Conservation (phyloP, 306 rosid genomes). For the Luffa aegyptiaca region DNA sequence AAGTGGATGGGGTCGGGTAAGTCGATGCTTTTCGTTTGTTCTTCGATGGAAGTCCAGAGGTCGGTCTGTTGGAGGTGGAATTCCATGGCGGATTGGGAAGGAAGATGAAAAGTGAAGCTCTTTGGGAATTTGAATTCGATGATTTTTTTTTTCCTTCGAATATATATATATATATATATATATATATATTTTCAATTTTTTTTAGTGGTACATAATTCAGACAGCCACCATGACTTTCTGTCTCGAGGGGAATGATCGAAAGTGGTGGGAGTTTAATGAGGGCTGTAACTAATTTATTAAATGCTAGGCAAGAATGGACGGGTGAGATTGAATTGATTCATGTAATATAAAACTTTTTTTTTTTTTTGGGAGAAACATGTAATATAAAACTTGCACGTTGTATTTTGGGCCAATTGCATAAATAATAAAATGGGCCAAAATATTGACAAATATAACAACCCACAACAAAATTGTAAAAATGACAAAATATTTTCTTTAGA, state of each 20-base stretch:
- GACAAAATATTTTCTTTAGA: no score
- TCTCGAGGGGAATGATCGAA: not conserved
- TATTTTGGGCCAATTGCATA: no score
- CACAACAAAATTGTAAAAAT: no score
- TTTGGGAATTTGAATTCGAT: not conserved
- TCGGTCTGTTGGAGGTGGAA: not conserved
- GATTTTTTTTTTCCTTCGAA: not conserved
- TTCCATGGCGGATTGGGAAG: not conserved
- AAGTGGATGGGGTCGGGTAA: not conserved
- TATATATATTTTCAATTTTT: no score
- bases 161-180: no score
- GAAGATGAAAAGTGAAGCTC: not conserved
- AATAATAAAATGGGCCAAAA: no score
- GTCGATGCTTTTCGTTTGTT: slow-evolving; percentile 1
- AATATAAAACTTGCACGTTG: no score
- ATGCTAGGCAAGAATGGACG: not conserved
- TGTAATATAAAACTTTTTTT: no score
- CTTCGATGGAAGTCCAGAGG: not conserved
- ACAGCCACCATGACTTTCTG: not conserved
- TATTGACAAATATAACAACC: no score
- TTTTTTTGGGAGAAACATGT: no score
- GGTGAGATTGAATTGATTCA: not conserved
- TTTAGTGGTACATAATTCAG: not conserved
- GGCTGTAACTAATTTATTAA: not conserved
- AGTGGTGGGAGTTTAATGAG: not conserved